Evolutionary conservation across 140 eudicot species (phyloP).

Genomic region (Senecio squalidus): DNA sequence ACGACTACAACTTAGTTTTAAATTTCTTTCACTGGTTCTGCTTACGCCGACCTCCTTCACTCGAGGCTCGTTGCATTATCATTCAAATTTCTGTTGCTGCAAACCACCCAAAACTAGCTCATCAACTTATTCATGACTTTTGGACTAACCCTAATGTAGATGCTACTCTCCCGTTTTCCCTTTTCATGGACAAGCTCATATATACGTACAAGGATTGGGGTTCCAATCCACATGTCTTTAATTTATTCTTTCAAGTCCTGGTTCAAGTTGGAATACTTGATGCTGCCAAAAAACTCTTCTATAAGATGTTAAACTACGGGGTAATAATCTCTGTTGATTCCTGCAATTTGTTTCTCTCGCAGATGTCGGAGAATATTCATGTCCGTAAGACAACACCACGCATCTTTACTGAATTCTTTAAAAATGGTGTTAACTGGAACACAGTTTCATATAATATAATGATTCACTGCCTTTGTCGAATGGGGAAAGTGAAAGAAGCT

Average conservation of each 20-base stretch:
- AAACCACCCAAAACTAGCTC: conserved; percentile 47
- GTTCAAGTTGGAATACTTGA: conserved; percentile 56
- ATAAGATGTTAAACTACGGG: conserved; percentile 72
- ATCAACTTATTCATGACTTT: conserved; percentile 49
- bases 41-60: conserved; percentile 55
- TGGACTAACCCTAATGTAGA: conserved; percentile 60
- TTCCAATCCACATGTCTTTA: conserved; percentile 67
- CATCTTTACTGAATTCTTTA: conserved; percentile 47
- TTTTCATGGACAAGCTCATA: conserved; percentile 63
- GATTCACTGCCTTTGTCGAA: conserved; percentile 59
- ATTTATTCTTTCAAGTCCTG: conserved; percentile 81
- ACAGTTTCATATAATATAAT: conserved; percentile 65
- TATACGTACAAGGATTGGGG: conserved; percentile 97
- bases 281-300: conserved; percentile 59
- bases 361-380: conserved; percentile 34
- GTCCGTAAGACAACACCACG: conserved; percentile 34
- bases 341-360: conserved; percentile 57
- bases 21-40: conserved; percentile 74
- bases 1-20: conserved; percentile 60
- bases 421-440: conserved; percentile 71
- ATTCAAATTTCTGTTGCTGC: conserved; percentile 80
- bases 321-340: conserved; percentile 64
- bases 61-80: conserved; percentile 83
- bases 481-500: conserved; percentile 80
- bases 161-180: conserved; percentile 42